A percentile compares a stretch with the other conserved stretches of the same genome.
phyloP scores from a whole-genome alignment of 2,329 filamentous ascomycete genomes.

The Phaeosphaeriaceae sp. region DNA sequence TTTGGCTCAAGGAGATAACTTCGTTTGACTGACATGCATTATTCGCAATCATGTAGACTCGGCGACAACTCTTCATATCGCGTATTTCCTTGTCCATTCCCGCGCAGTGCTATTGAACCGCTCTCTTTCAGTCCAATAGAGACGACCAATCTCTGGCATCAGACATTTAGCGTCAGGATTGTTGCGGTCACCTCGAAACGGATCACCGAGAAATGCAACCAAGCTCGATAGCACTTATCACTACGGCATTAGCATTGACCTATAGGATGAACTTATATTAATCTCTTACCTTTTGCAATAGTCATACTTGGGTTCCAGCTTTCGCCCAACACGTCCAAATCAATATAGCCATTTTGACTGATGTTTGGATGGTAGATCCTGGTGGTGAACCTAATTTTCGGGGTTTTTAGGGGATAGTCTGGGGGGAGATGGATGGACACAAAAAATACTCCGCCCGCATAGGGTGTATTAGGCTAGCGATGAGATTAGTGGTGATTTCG shows the following conservation, averaged over 20 bases:
- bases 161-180: background rate
- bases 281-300: background rate
- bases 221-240: background rate
- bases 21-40: too few relatives aligned
- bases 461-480: background rate
- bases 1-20: too few relatives aligned
- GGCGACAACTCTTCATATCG: background rate
- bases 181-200: background rate
- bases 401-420: background rate
- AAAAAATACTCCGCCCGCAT: background rate
- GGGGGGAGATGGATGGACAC: background rate
- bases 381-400: background rate
- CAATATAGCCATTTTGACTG: background rate
- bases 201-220: background rate
- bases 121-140: background rate
- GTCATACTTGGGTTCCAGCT: background rate
- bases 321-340: background rate
- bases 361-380: conserved; percentile 2
- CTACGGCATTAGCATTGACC: background rate
- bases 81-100: background rate
- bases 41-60: too few relatives aligned
- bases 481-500: background rate
- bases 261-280: background rate
- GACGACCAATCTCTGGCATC: background rate
- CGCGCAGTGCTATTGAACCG: background rate